Evolutionary conservation across 306 rosid species (phyloP).

Genomic region (Fragaria iinumae): DNA sequence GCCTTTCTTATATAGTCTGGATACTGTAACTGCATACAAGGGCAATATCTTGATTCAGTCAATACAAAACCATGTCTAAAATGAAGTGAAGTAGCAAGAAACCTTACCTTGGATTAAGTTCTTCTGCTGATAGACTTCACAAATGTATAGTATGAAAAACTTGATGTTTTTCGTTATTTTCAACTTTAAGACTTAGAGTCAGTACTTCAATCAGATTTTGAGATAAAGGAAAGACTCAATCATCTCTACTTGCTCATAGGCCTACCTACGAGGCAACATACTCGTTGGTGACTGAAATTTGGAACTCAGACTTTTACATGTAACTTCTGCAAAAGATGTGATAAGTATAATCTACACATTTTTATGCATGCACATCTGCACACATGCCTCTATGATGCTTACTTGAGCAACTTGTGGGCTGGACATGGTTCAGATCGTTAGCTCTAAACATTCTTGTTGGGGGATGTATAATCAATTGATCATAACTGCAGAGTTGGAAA

Average conservation of each 20-base stretch:
- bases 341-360: neutral
- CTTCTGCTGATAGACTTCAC: neutral
- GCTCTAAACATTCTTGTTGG: neutral
- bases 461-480: neutral
- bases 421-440: neutral
- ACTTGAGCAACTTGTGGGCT: neutral
- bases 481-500: neutral
- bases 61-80: neutral
- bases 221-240: neutral
- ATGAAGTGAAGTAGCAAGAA: neutral
- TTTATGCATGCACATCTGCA: slow-evolving; percentile 1
- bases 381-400: neutral
- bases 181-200: neutral
- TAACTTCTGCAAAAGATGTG: neutral
- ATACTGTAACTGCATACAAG: neutral
- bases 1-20: neutral
- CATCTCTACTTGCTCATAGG: neutral
- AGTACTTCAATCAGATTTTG: slow-evolving; percentile 4
- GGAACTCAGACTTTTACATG: neutral
- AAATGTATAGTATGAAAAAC: neutral
- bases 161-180: neutral
- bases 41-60: neutral
- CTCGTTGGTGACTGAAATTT: neutral
- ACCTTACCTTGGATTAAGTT: neutral
- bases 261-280: neutral